Evolutionary conservation across 345 rosid species (phyloP).

Genomic region (Eucalyptus pauciflora): DNA sequence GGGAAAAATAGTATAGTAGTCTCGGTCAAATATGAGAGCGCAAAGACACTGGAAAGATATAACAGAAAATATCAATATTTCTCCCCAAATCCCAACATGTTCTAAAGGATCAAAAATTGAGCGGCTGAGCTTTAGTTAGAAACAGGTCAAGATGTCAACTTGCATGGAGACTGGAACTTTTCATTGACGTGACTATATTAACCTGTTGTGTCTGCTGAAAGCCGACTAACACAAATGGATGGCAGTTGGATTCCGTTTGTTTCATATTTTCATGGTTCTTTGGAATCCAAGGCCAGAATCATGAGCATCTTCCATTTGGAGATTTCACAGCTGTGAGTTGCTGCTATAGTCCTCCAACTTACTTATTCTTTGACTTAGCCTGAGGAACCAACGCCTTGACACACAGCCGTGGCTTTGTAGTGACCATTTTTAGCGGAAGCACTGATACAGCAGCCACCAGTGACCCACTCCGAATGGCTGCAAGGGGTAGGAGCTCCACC

Average conservation of each 20-base stretch:
- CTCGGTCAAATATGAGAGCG: not conserved
- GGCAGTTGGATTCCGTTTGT: not conserved
- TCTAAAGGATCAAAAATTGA: not conserved
- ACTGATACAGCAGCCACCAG: conserved; percentile 64
- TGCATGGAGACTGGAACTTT: not conserved
- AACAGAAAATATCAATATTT: not conserved
- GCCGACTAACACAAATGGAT: not conserved
- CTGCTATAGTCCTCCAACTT: not conserved
- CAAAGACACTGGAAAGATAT: not conserved
- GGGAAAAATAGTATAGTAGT: not conserved
- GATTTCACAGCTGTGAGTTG: not conserved
- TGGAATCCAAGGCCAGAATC: not conserved
- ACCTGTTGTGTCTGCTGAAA: not conserved
- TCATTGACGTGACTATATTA: not conserved
- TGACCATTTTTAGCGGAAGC: conserved; percentile 58
- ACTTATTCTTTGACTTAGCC: conserved; percentile 6
- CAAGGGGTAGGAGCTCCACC: conserved; percentile 79
- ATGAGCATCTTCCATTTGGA: not conserved
- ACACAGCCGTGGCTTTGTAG: conserved; percentile 75
- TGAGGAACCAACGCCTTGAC: conserved; percentile 52
- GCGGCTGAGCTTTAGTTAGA: not conserved
- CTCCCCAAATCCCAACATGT: not conserved
- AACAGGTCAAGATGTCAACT: not conserved
- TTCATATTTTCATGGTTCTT: not conserved
- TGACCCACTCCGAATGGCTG: conserved; percentile 51